Conservation (phyloP, 768 basidiomycete species). For the Sarcodon aspratus region DNA sequence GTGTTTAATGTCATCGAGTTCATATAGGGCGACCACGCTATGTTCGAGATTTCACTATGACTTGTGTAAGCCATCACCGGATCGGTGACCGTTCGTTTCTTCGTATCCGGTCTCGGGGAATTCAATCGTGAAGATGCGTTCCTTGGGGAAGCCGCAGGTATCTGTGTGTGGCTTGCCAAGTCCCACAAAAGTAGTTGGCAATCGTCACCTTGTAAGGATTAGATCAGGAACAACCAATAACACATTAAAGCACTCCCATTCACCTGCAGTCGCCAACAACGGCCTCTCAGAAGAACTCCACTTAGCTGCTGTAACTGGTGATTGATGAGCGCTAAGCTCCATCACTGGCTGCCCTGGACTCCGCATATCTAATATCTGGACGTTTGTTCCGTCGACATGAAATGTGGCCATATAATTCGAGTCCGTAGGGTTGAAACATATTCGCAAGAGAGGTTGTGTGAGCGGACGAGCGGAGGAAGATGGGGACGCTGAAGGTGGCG, state of each 20-base stretch:
- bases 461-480: slow-evolving; percentile 56
- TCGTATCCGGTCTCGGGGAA: slow-evolving; percentile 73
- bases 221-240: slow-evolving; percentile 1
- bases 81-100: slow-evolving; percentile 61
- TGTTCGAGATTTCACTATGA: slow-evolving; percentile 63
- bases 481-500: slow-evolving; percentile 44
- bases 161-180: slow-evolving; percentile 51
- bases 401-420: slow-evolving; percentile 97
- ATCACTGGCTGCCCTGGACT: slow-evolving; percentile 93
- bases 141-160: slow-evolving; percentile 52
- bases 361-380: slow-evolving; percentile 95
- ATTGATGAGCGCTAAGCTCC: slow-evolving; percentile 77
- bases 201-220: slow-evolving; percentile 61
- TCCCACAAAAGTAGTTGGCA: slow-evolving; percentile 94
- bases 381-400: slow-evolving; percentile 82
- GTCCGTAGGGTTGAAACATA: slow-evolving; percentile 84
- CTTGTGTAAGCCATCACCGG: slow-evolving; percentile 82
- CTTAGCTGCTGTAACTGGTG: slow-evolving; percentile 75
- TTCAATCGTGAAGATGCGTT: slow-evolving; percentile 58
- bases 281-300: slow-evolving; percentile 85
- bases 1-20: slow-evolving; percentile 65
- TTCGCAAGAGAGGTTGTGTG: slow-evolving; percentile 73
- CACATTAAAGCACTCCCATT: slow-evolving; percentile 13
- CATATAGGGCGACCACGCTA: slow-evolving; percentile 86
- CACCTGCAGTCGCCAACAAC: slow-evolving; percentile 80